phyloP scores from a whole-genome alignment of 768 basidiomycete species.

The Lepiota subincarnata region DNA sequence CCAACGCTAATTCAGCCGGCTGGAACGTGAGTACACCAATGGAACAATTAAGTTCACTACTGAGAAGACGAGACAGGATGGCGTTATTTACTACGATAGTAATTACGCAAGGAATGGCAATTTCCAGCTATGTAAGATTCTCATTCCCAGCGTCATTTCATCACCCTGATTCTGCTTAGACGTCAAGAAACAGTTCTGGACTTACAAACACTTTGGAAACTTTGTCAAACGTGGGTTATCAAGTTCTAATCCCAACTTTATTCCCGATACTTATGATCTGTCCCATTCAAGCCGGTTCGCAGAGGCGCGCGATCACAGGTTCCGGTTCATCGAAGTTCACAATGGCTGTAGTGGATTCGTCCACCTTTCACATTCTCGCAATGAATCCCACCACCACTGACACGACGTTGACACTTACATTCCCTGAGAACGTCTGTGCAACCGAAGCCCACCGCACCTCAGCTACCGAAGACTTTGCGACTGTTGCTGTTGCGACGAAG shows the following conservation, averaged over 20 bases:
- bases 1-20: conserved; percentile 32
- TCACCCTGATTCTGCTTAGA: conserved; percentile 17
- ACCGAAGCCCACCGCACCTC: conserved; percentile 27
- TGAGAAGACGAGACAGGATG: conserved; percentile 20
- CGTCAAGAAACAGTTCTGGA: conserved; percentile 35
- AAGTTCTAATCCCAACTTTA: too few relatives aligned
- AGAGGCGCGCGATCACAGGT: conserved; percentile 29
- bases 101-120: conserved; percentile 34
- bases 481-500: conserved; percentile 21
- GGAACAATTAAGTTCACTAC: not conserved
- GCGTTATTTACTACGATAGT: conserved; percentile 38
- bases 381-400: conserved; percentile 30
- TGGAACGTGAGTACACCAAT: conserved; percentile 32
- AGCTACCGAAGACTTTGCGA: conserved; percentile 30
- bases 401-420: conserved; percentile 26
- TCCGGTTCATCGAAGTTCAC: conserved; percentile 27
- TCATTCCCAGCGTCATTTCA: not conserved
- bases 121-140: conserved; percentile 28
- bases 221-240: conserved; percentile 32
- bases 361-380: conserved; percentile 26
- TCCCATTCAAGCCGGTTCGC: conserved; percentile 28
- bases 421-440: conserved; percentile 30
- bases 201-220: conserved; percentile 37
- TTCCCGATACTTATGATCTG: not conserved
- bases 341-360: conserved; percentile 27